Base-by-base conservation (phyloP, 805 yeast species). In the Hanseniaspora taiwanica region DNA sequence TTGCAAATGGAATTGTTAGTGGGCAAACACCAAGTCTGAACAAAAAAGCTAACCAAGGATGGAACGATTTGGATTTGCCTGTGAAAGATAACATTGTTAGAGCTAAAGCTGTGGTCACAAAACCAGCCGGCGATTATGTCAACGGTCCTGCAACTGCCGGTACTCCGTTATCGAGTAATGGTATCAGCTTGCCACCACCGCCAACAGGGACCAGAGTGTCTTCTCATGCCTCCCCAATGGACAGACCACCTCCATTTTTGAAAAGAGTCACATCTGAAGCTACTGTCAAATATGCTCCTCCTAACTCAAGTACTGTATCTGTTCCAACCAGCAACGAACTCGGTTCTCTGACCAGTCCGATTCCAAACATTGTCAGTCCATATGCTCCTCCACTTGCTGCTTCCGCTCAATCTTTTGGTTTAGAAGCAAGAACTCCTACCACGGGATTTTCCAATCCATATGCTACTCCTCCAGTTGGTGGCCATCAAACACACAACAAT, bases 381-480 rank as follows among this genome's bases (percentile, higher is more conserved):
- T 41, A 56, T 21, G 55, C 53, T 13, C 48, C 52, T 20, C 36
- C 44, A 24, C 27, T 46, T 33, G 35, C 37, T 14, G 49, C 54
- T 18, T 14, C 37, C 10, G 27, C 44, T 12, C 18, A 33, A 16
- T 58, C 63, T 17, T 54, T 58, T 24, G 35, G n/a, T n/a, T n/a
- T n/a, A n/a, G n/a, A n/a, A n/a, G n/a, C n/a, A n/a, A n/a, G n/a
- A n/a, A n/a, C n/a, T n/a, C n/a, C n/a, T n/a, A n/a, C n/a, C n/a
- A n/a, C n/a, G n/a, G n/a, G n/a, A n/a, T n/a, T n/a, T n/a, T n/a
- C 50, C 40, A 60, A 59, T 46, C 67, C 70, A 37, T 66, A 63
- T 42, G 71, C 69, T 8, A 63, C 68, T 23, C 48, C 54, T 16
- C 43, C 52, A 27, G 48, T 52, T 16, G 46, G 61, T 17, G 17